phyloP scores from a whole-genome alignment of 805 yeast species.

The Vanderwaltozyma tropicalis region DNA sequence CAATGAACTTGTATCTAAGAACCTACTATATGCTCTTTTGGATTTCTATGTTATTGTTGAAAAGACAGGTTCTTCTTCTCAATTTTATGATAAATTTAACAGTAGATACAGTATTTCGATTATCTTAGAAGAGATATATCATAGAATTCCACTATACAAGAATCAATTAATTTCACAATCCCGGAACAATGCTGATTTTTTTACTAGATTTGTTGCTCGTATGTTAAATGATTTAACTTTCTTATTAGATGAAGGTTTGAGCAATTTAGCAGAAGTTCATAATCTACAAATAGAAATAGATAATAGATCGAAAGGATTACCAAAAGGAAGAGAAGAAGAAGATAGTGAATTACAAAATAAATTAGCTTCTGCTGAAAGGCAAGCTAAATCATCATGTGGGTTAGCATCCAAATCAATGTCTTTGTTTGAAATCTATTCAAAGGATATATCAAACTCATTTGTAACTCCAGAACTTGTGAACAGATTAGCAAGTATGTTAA shows the following conservation, averaged over 20 bases:
- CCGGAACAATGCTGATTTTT: constrained; percentile 62
- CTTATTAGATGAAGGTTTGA: constrained; percentile 79
- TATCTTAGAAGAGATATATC: constrained; percentile 75
- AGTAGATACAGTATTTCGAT: constrained; percentile 77
- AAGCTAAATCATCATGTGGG: constrained; percentile 73
- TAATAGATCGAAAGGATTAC: constrained; percentile 33
- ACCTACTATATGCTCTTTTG: constrained; percentile 71
- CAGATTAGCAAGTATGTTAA: constrained; percentile 89
- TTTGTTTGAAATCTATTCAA: constrained; percentile 70
- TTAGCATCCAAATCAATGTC: constrained; percentile 74
- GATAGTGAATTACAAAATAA: constrained; percentile 51
- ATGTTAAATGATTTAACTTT: constrained; percentile 92
- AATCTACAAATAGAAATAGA: constrained; percentile 56
- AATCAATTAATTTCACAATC: constrained; percentile 62
- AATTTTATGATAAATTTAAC: constrained; percentile 92
- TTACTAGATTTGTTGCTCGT: constrained; percentile 85
- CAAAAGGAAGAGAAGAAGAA: constrained; percentile 35
- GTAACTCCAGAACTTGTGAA: constrained; percentile 84
- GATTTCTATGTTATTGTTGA: constrained; percentile 92
- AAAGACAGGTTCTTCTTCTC: constrained; percentile 89
- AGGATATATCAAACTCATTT: constrained; percentile 79
- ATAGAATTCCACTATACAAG: constrained; percentile 51
- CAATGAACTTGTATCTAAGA: constrained; percentile 49
- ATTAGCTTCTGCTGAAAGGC: constrained; percentile 55
- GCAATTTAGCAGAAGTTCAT: constrained; percentile 70